A percentile compares a stretch with the other conserved stretches of the same genome.
phyloP scores from a whole-genome alignment of 2,329 filamentous ascomycete species.

The Coniella lustricola region DNA sequence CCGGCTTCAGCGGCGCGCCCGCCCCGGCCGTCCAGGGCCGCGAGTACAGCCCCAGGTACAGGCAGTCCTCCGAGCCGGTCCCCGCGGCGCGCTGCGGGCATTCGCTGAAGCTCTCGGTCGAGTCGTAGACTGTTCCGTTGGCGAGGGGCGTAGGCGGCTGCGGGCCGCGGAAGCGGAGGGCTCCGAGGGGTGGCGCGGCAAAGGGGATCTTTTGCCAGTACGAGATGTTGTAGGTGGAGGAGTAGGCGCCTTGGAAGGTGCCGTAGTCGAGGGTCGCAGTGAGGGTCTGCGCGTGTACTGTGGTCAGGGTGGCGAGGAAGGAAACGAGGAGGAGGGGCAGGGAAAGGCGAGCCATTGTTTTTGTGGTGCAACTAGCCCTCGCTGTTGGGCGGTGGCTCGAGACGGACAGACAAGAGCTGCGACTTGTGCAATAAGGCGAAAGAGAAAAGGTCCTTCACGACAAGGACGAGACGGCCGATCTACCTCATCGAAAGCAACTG shows the following conservation, averaged over 20 bases:
- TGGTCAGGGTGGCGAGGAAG: not conserved
- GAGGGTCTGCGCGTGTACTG: slow-evolving; percentile 22
- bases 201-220: slow-evolving; percentile 57
- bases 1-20: slow-evolving; percentile 44
- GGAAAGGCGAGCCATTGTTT: slow-evolving; percentile 3
- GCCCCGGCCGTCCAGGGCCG: slow-evolving; percentile 42
- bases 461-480: too few relatives aligned
- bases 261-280: slow-evolving; percentile 39
- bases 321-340: not conserved
- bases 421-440: not conserved
- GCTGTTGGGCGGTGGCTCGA: too few relatives aligned
- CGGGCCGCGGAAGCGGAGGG: slow-evolving; percentile 53
- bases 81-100: slow-evolving; percentile 52
- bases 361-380: too few relatives aligned
- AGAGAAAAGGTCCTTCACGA: too few relatives aligned
- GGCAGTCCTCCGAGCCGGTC: slow-evolving; percentile 52
- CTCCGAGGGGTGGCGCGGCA: slow-evolving; percentile 48
- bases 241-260: slow-evolving; percentile 46
- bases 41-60: slow-evolving; percentile 54
- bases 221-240: slow-evolving; percentile 45
- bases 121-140: slow-evolving; percentile 43
- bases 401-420: not conserved
- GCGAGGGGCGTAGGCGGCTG: slow-evolving; percentile 45
- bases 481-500: too few relatives aligned
- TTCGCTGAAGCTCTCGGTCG: slow-evolving; percentile 47